These are phyloP conservation scores for Ilex asprella DNA, from an alignment of 257 asterid species.

Conservation along the genomic window DNA sequence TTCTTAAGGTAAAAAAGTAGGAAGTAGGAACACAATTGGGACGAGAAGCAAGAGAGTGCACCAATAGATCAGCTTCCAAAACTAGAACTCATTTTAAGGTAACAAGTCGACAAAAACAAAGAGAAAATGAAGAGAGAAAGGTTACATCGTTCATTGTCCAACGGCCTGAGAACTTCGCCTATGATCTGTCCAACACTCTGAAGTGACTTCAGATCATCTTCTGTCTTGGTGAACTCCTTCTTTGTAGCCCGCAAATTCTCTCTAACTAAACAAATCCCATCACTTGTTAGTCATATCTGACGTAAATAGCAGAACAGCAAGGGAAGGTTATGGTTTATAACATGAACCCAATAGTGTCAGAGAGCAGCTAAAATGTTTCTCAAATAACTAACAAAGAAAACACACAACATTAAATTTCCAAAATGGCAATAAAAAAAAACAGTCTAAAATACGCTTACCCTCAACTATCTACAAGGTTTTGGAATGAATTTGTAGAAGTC, in stretches of 20 bases:
- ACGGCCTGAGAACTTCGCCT: conserved; percentile 95
- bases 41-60: no score
- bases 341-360: not conserved
- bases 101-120: not conserved
- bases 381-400: not conserved
- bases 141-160: conserved; percentile 89
- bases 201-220: conserved; percentile 93
- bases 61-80: no score
- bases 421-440: not conserved
- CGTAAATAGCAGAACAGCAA: not conserved
- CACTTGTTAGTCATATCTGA: not conserved
- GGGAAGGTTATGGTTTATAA: not conserved
- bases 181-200: conserved; percentile 99
- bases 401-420: not conserved
- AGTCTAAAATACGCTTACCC: no score
- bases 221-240: conserved; percentile 88
- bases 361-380: not conserved
- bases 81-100: not conserved
- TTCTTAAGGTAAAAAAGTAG: no score
- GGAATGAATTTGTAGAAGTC: no score
- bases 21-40: no score
- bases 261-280: conserved; percentile 36
- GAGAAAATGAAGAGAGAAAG: conserved; percentile 10
- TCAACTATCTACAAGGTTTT: no score
- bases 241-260: conserved; percentile 67